These are phyloP conservation scores for Penicillium olsonii DNA, from an alignment of 2,329 filamentous ascomycete genomes.

Conservation along the genomic window DNA sequence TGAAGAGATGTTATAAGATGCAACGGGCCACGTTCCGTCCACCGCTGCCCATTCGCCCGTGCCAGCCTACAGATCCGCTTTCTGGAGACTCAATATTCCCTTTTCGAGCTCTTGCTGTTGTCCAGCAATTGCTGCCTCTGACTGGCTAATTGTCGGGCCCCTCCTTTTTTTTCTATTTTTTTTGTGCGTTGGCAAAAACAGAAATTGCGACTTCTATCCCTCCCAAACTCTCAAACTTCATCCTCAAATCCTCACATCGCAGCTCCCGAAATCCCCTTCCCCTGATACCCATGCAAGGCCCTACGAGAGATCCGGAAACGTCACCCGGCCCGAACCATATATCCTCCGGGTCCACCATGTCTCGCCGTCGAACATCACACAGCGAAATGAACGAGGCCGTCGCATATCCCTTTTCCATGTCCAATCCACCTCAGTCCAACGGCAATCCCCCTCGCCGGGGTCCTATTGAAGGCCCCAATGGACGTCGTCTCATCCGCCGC, in stretches of 20 bases:
- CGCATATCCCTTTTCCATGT: conserved; percentile 36
- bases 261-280: not conserved
- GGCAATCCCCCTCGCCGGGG: conserved; percentile 33
- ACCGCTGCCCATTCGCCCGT: conserved; percentile 9
- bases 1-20: conserved; percentile 1
- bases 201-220: not conserved
- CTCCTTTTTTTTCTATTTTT: conserved; percentile 7
- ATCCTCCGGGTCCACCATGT: conserved; percentile 26
- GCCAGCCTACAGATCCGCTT: conserved; percentile 11
- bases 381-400: conserved; percentile 39
- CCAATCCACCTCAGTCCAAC: conserved; percentile 24
- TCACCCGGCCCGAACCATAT: conserved; percentile 2
- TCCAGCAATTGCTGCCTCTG: conserved; percentile 9
- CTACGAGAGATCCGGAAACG: conserved; percentile 13
- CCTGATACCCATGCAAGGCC: not conserved
- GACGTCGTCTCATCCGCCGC: conserved; percentile 40
- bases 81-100: conserved; percentile 20
- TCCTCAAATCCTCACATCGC: not conserved
- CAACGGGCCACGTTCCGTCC: conserved; percentile 7
- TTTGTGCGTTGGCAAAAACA: conserved; percentile 14
- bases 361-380: conserved; percentile 40
- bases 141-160: conserved; percentile 20
- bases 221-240: not conserved
- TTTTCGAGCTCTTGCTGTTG: conserved; percentile 19
- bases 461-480: conserved; percentile 44